A percentile compares a stretch with the other conserved stretches of the same genome.
Conservation (phyloP, 495 filamentous ascomycete species). For the Chlorociboria aeruginascens region DNA sequence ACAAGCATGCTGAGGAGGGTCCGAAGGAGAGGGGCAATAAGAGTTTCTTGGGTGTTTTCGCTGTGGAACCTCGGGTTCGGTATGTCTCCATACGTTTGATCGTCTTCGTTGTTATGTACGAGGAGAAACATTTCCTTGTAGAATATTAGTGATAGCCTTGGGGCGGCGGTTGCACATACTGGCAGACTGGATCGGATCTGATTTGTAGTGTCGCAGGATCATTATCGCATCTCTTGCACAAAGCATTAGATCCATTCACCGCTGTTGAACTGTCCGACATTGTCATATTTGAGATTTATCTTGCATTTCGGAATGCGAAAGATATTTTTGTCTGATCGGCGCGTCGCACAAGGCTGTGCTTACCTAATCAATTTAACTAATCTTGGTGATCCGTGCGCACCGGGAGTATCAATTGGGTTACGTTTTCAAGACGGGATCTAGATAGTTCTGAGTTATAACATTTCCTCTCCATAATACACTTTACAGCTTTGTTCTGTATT, state of each 20-base stretch:
- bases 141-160: background rate
- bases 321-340: background rate
- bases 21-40: constrained; percentile 77
- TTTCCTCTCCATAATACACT: too few species aligned
- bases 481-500: too few species aligned
- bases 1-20: constrained; percentile 62
- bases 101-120: constrained; percentile 64
- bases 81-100: constrained; percentile 67
- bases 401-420: too few species aligned
- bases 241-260: background rate
- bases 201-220: constrained; percentile 24
- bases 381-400: too few species aligned
- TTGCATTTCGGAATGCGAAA: background rate
- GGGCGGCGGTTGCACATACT: constrained; percentile 20
- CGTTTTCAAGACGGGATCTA: too few species aligned
- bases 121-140: constrained; percentile 59
- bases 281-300: background rate
- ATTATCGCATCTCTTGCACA: constrained; percentile 28
- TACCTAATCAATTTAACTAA: too few species aligned
- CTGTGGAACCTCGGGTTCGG: constrained; percentile 27
- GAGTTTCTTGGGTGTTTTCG: constrained; percentile 37
- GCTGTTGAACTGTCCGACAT: background rate
- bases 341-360: background rate
- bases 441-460: too few species aligned
- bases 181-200: constrained; percentile 27